Conservation (phyloP, 2,329 filamentous ascomycete species). For the Colletotrichum viniferum region DNA sequence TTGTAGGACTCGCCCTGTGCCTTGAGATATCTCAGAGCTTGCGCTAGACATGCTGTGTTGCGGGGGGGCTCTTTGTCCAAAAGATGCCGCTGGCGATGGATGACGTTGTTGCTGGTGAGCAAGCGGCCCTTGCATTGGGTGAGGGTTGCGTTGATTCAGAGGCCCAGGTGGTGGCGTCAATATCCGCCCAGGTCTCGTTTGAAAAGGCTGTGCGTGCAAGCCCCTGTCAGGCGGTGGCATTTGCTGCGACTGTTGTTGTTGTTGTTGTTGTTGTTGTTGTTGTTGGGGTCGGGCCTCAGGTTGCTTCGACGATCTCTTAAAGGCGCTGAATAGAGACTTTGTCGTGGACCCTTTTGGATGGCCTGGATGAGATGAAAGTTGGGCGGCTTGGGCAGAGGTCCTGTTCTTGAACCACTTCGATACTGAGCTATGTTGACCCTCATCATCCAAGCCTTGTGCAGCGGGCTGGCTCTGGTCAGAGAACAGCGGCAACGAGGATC, state of each 20-base stretch:
- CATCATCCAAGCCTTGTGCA: background rate
- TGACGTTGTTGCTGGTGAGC: constrained; percentile 4
- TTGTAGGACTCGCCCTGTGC: background rate
- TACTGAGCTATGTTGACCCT: background rate
- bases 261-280: background rate
- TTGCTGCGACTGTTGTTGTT: constrained; percentile 13
- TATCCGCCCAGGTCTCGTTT: background rate
- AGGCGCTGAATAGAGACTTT: constrained; percentile 27
- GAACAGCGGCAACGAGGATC: background rate
- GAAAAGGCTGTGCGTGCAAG: background rate
- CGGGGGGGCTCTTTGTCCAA: background rate
- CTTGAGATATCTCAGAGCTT: background rate
- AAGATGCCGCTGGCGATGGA: background rate
- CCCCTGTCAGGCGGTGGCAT: background rate
- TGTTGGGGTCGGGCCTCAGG: constrained; percentile 22
- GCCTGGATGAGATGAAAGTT: constrained; percentile 13
- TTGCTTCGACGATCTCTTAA: constrained; percentile 29
- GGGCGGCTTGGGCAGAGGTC: background rate
- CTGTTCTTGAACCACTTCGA: constrained; percentile 23
- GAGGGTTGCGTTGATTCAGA: background rate
- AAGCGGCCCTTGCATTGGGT: background rate
- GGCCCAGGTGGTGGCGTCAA: background rate
- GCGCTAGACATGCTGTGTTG: background rate
- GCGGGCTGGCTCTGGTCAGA: background rate
- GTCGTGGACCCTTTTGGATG: constrained; percentile 25